Evolutionary conservation across 805 yeast species (phyloP), one percentile per base, ranked within the genome.

Genomic region (Metschnikowia hibisci): DNA sequence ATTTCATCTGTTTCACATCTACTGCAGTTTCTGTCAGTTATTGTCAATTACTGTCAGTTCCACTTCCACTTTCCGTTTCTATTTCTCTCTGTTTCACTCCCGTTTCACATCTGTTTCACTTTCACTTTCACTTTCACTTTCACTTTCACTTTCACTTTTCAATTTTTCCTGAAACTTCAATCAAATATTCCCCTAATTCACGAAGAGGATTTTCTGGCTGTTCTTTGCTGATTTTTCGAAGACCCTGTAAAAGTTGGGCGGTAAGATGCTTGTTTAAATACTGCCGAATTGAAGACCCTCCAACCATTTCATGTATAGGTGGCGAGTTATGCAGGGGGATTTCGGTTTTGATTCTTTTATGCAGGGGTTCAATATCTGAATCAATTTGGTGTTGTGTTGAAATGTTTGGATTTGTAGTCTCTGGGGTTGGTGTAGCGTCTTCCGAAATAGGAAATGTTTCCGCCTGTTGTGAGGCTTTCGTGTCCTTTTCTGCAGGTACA

Each of bases 231-330:
- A 84, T 66, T 45, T 68, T 62, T 42, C 78, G 65, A 70, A 84
- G 70, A 0, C 91, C 95, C 31, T 79, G 79, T 14, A 84, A 61
- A 14, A 86, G 56, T 13, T 74, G 73, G n/a, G 78, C 79, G 0
- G 89, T 81, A 26, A 86, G 74, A 41, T 80, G 67, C 47, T 76
- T 65, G 57, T 84, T 83, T 44, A 86, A 67, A 71, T 84, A 86
- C 52, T 72, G 75, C 50, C 95, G 74, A 2, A 82, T 73, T 1
- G 85, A 78, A 2, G 89, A 83, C 1, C 93, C 93, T 7, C 87
- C 86, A 12, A 80, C 77, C 20, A 78, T 67, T 45, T 76, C 78
- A 29, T 77, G 71, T 11, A 73, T 59, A 9, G 77, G 71, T 4
- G 57, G 54, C 13, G 35, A 35, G 15, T 25, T 18, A n/a, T 29